A percentile compares a stretch with the other conserved stretches of the same genome.
phyloP scores from a whole-genome alignment of 2,329 filamentous ascomycete species.

The Penicillium capsulatum region DNA sequence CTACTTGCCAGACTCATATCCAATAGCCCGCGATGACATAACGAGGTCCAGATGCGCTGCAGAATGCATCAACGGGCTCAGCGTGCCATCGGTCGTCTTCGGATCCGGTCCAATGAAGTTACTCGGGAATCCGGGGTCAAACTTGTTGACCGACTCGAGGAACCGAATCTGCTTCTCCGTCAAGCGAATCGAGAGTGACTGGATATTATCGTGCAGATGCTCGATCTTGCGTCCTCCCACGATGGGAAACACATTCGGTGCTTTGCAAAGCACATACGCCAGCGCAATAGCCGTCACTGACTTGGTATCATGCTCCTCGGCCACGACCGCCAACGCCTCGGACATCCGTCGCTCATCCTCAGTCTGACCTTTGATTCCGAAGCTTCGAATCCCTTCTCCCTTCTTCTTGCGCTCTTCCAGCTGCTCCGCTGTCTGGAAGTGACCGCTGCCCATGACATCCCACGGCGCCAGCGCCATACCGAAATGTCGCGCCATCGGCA shows the following conservation, averaged over 20 bases:
- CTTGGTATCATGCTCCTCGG: constrained; percentile 51
- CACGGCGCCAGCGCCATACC: constrained; percentile 53
- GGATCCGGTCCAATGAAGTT: constrained; percentile 49
- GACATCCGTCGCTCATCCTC: constrained; percentile 52
- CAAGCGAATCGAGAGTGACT: constrained; percentile 59
- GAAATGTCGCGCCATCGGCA: constrained; percentile 37
- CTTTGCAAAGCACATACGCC: constrained; percentile 69
- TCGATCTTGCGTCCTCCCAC: constrained; percentile 66
- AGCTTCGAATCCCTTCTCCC: constrained; percentile 40
- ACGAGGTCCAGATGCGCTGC: constrained; percentile 21
- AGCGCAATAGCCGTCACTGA: constrained; percentile 61
- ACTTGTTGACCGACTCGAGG: constrained; percentile 58
- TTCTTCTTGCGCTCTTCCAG: constrained; percentile 41
- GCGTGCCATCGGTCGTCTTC: constrained; percentile 20
- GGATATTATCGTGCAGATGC: constrained; percentile 66
- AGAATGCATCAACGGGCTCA: constrained; percentile 3
- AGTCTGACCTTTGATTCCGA: constrained; percentile 33
- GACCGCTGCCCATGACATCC: constrained; percentile 53
- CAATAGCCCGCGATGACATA: constrained; percentile 18
- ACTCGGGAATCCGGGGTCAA: constrained; percentile 64
- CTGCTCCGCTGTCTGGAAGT: constrained; percentile 48
- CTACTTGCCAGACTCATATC: constrained; percentile 13
- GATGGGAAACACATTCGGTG: constrained; percentile 69
- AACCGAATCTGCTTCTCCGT: constrained; percentile 58
- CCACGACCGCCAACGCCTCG: constrained; percentile 57